Evolutionary conservation across 1,139 yeast species (phyloP), one percentile per base, ranked within the genome.

Genomic region (Geotrichum carabidarum): DNA sequence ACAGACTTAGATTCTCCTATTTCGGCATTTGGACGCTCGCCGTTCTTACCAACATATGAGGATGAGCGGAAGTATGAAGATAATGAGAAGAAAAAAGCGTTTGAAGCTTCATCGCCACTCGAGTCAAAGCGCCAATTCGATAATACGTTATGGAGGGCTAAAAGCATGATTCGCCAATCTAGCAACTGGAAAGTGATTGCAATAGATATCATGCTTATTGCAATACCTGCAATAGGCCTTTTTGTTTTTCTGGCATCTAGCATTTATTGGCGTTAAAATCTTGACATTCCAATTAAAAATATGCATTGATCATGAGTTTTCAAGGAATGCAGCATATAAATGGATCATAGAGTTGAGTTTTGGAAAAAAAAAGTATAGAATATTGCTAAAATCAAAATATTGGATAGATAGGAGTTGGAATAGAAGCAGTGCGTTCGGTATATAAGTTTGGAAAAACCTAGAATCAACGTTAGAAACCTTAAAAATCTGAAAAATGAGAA

Each of bases 261-360:
- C 41, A 57, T 57, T 17, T 57, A 57, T 35, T 41, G 44, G 32
- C 46, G 35, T 34, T 47, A 22, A 31, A 27, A n/a, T 42, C 18
- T 3, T 17, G 6, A 12, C n/a, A 22, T 11, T 42, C 14, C 22
- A n/a, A n/a, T n/a, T 22, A 22, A 22, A 3, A 22, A 22, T 22
- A 22, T 22, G 27, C 27, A 22, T 22, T 22, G 27, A 3, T 22
- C 27, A 22, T 22, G 27, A 22, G 5, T 3, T 3, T 22, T 22
- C 5, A 22, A 22, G 27, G 27, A 22, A 22, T 3, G 27, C 27
- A 22, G 27, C 27, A 22, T 22, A 22, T 22, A 22, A 22, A 22
- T 22, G 27, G 27, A 22, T 3, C 27, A 22, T 22, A 22, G 27
- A 22, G 27, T 22, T 3, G 27, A 5, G 27, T 22, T 22, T 22